phyloP scores from a whole-genome alignment of 805 yeast species.

The Vanderwaltozyma yarrowii region DNA sequence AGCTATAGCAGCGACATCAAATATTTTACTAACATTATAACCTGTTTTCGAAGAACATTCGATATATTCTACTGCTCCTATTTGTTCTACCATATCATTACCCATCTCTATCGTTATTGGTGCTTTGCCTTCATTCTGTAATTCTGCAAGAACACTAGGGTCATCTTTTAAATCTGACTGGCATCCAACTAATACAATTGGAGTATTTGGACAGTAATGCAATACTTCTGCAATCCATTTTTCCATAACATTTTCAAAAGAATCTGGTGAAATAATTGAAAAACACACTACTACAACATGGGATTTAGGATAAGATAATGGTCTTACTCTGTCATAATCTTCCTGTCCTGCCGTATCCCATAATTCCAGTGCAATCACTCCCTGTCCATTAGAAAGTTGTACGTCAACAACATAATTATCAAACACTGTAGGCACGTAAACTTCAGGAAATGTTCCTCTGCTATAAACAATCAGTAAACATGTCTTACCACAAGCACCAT shows the following conservation, averaged over 20 bases:
- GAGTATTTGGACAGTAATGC: slow-evolving; percentile 90
- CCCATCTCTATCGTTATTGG: slow-evolving; percentile 83
- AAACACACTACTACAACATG: slow-evolving; percentile 86
- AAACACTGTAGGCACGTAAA: slow-evolving; percentile 90
- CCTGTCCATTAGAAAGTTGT: slow-evolving; percentile 1
- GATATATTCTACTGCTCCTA: slow-evolving; percentile 75
- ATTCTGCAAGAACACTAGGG: slow-evolving; percentile 60
- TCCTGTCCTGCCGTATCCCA: slow-evolving; percentile 99
- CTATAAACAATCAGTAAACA: slow-evolving; percentile 78
- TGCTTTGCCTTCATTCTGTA: slow-evolving; percentile 61
- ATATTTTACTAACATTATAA: slow-evolving; percentile 85
- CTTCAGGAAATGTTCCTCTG: slow-evolving; percentile 86
- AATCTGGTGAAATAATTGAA: slow-evolving; percentile 86
- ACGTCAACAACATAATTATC: slow-evolving; percentile 86
- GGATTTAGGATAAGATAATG: slow-evolving; percentile 84
- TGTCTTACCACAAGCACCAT: slow-evolving; percentile 95
- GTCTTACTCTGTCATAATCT: slow-evolving; percentile 90
- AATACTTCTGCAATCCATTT: slow-evolving; percentile 91
- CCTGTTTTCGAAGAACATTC: slow-evolving; percentile 91
- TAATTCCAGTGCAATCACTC: slow-evolving; percentile 67
- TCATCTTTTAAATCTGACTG: slow-evolving; percentile 83
- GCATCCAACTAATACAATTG: slow-evolving; percentile 86
- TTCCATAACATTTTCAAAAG: slow-evolving; percentile 86
- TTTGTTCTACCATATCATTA: slow-evolving; percentile 75
- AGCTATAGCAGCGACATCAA: slow-evolving; percentile 89